phyloP scores from a whole-genome alignment of 306 rosid genomes.

The Trifolium subterraneum region DNA sequence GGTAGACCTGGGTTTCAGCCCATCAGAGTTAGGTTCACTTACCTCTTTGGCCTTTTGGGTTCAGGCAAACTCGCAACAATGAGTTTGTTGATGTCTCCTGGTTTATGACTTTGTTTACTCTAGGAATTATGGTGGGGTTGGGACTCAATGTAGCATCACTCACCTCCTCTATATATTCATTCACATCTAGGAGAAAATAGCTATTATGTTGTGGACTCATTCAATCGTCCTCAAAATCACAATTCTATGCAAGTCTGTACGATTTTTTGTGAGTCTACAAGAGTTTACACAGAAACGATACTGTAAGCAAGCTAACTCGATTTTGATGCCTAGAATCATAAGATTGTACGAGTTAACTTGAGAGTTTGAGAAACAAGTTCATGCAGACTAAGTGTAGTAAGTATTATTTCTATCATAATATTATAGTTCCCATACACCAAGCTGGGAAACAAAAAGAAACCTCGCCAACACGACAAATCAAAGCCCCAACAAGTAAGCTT shows the following conservation, averaged over 20 bases:
- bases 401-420: conserved; percentile 3
- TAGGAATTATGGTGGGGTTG: conserved; percentile 1
- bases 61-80: not conserved
- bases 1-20: not conserved
- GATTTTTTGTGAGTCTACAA: not conserved
- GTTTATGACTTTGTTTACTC: not conserved
- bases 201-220: not conserved
- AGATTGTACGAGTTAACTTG: not conserved
- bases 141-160: not conserved
- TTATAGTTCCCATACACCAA: conserved; percentile 19
- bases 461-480: conserved; percentile 24
- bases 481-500: conserved; percentile 8
- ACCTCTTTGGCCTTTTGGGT: conserved; percentile 12
- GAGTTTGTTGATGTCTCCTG: not conserved
- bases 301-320: not conserved
- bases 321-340: conserved; percentile 4
- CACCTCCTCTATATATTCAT: not conserved
- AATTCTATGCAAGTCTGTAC: not conserved
- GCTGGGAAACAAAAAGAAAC: conserved; percentile 17
- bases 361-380: conserved; percentile 3
- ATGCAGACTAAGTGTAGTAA: conserved; percentile 17
- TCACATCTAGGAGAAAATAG: not conserved
- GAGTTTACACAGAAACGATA: not conserved
- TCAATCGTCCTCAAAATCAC: not conserved
- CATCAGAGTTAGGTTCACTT: conserved; percentile 6